phyloP scores from a whole-genome alignment of 371 early-diverging fungal species.

The Coemansia sp. region DNA sequence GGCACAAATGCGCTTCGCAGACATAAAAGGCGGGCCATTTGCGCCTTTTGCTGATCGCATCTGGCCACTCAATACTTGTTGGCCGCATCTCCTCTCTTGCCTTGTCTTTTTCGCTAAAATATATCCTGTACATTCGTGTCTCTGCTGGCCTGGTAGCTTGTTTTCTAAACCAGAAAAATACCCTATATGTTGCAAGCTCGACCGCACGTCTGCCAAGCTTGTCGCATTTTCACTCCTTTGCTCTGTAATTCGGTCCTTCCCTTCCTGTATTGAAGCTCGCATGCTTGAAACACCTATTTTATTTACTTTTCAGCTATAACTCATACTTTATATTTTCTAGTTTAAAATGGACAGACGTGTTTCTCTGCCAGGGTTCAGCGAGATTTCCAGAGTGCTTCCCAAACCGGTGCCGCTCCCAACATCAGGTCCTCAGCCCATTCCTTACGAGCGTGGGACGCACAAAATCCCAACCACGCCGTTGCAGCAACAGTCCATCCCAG shows the following conservation, averaged over 20 bases:
- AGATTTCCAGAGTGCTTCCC: slow-evolving; percentile 43
- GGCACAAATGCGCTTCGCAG: neutral
- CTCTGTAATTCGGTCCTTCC: neutral
- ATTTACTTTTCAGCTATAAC: neutral
- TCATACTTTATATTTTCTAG: neutral
- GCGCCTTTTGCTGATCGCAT: slow-evolving; percentile 10
- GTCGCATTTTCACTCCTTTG: neutral
- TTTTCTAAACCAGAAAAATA: neutral
- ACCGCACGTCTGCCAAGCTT: neutral
- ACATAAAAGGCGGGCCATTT: slow-evolving; percentile 1
- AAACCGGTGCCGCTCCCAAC: slow-evolving; percentile 6
- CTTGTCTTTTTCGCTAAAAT: neutral
- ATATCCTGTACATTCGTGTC: slow-evolving; percentile 2
- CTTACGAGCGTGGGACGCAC: slow-evolving; percentile 8
- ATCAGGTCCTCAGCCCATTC: slow-evolving; percentile 11
- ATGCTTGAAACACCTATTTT: neutral
- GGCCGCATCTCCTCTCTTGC: slow-evolving; percentile 1
- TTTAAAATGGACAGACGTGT: slow-evolving; percentile 33
- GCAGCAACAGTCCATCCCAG: neutral
- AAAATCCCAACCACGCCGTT: neutral
- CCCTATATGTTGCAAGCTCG: neutral
- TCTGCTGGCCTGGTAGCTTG: neutral
- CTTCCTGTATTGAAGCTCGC: neutral
- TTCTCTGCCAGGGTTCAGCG: slow-evolving; percentile 45
- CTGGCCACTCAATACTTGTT: slow-evolving; percentile 7